Evolutionary conservation across 768 basidiomycete species (phyloP).

Genomic region (Postia placenta): DNA sequence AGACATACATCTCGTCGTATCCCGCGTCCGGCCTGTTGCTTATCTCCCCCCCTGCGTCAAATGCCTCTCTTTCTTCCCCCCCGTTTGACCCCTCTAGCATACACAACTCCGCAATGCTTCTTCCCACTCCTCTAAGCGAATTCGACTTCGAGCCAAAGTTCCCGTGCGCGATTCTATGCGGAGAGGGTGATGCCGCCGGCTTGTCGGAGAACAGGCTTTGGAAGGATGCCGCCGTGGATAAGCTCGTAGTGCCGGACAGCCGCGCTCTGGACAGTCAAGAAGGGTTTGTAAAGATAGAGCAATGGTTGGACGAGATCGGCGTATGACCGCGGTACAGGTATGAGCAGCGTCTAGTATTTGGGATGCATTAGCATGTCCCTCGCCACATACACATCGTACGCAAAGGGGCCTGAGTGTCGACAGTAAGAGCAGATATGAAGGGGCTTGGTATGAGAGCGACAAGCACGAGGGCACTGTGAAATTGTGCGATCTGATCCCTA

Average conservation of each 20-base stretch:
- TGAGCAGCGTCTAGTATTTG: no score
- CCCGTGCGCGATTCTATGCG: conserved; percentile 46
- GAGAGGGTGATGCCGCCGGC: conserved; percentile 27
- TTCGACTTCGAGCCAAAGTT: conserved; percentile 60
- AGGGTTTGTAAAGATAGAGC: conserved; percentile 36
- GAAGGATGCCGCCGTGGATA: conserved; percentile 22
- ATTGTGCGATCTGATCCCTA: no score
- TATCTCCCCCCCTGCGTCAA: conserved; percentile 47
- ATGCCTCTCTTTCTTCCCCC: conserved; percentile 23
- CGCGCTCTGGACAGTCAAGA: conserved; percentile 28
- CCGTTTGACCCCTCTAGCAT: not conserved
- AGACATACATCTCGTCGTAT: conserved; percentile 64
- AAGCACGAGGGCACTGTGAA: no score
- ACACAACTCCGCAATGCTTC: conserved; percentile 5
- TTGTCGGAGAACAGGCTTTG: conserved; percentile 39
- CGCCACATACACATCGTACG: no score
- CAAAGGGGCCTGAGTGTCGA: no score
- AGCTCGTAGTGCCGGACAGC: conserved; percentile 10
- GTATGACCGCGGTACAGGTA: no score
- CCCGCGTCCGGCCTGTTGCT: conserved; percentile 58
- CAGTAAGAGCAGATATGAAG: no score
- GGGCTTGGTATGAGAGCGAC: no score
- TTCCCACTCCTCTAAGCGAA: conserved; percentile 37
- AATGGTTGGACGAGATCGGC: conserved; percentile 52
- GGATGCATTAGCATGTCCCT: no score